Conservation (phyloP, 306 rosid species). For the Lotus japonicus region DNA sequence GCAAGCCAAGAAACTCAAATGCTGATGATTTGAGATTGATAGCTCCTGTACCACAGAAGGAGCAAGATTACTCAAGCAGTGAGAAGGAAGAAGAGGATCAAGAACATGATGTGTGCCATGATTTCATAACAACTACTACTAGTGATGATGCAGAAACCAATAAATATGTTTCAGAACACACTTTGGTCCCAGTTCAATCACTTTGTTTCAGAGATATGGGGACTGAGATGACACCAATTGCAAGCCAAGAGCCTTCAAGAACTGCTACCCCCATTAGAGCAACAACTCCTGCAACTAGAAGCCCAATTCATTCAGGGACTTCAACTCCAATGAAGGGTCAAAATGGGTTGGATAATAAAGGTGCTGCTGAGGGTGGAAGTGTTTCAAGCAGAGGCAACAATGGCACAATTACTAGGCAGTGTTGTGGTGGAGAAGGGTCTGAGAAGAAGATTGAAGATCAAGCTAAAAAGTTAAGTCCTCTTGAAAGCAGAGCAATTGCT, state of each 20-base stretch:
- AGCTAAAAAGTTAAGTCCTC: slow-evolving; percentile 38
- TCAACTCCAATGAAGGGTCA: slow-evolving; percentile 62
- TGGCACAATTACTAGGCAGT: slow-evolving; percentile 21
- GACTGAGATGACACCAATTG: slow-evolving; percentile 96
- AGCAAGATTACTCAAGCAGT: slow-evolving; percentile 52
- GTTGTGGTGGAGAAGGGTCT: slow-evolving; percentile 37
- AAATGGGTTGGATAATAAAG: slow-evolving; percentile 42
- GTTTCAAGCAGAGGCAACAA: not conserved
- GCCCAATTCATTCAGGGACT: slow-evolving; percentile 73
- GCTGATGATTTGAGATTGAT: slow-evolving; percentile 94
- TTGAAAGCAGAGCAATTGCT: slow-evolving; percentile 79
- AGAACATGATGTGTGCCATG: slow-evolving; percentile 14
- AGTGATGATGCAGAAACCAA: slow-evolving; percentile 52
- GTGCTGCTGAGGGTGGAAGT: slow-evolving; percentile 21
- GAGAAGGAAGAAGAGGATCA: slow-evolving; percentile 45
- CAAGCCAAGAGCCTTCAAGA: slow-evolving; percentile 92
- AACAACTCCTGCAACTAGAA: slow-evolving; percentile 59
- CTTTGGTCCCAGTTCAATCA: slow-evolving; percentile 42
- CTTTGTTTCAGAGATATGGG: slow-evolving; percentile 95
- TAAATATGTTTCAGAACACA: slow-evolving; percentile 28
- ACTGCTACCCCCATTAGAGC: slow-evolving; percentile 84
- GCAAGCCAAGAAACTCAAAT: slow-evolving; percentile 78
- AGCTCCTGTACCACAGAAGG: slow-evolving; percentile 84
- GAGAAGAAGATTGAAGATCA: slow-evolving; percentile 39
- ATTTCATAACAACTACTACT: slow-evolving; percentile 1